Conservation (phyloP, 2,329 filamentous ascomycete species). For the Scopulariopsis brevicaulis region DNA sequence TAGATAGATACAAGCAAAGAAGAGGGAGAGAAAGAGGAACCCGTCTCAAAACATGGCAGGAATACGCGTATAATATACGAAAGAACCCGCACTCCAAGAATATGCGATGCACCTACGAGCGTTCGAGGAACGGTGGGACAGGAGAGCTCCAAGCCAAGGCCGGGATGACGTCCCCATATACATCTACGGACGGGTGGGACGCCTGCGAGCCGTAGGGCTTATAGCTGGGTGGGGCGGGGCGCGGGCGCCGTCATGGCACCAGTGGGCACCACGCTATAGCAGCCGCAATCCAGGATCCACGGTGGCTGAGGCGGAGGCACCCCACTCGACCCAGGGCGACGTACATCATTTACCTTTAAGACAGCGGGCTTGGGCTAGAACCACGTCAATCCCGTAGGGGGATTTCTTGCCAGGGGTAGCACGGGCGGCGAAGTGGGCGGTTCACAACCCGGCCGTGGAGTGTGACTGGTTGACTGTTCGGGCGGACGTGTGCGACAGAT, state of each 20-base stretch:
- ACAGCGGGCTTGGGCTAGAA: not conserved
- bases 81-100: not conserved
- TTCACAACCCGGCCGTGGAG: not conserved
- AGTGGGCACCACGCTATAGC: no score
- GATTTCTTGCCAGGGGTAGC: not conserved
- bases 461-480: not conserved
- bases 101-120: not conserved
- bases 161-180: not conserved
- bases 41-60: not conserved
- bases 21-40: not conserved
- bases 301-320: not conserved
- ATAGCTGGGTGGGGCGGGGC: not conserved
- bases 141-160: not conserved
- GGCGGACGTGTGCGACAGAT: not conserved
- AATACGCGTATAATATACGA: not conserved
- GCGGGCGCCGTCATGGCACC: not conserved
- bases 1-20: not conserved
- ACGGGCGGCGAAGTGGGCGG: not conserved
- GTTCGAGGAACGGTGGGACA: not conserved
- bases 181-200: no score
- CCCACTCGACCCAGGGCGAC: not conserved
- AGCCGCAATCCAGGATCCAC: not conserved
- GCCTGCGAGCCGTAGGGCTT: not conserved
- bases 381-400: not conserved
- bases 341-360: not conserved